These are phyloP conservation scores for Cryptococcus sp. DNA, from an alignment of 1,284 basidiomycete species.

Conservation along the genomic window DNA sequence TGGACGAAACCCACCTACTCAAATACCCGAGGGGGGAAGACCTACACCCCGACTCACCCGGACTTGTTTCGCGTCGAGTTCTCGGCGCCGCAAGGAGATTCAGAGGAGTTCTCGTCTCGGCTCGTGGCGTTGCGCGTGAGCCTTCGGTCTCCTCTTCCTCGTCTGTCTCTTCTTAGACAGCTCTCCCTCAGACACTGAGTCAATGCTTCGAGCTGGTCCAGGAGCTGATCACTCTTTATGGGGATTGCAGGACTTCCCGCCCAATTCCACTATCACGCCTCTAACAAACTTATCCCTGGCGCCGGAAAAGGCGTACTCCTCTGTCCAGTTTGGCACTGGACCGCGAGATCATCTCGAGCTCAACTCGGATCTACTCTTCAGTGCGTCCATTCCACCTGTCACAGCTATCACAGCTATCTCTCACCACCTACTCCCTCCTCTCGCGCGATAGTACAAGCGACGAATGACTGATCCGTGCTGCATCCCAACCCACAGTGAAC, in stretches of 20 bases:
- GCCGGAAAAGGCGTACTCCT: constrained; percentile 52
- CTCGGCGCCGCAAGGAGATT: constrained; percentile 11
- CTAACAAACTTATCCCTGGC: constrained; percentile 45
- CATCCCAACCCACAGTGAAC: constrained; percentile 56
- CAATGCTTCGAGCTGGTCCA: too few relatives aligned
- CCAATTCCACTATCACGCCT: constrained; percentile 37
- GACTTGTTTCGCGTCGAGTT: constrained; percentile 47
- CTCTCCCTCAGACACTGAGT: too few relatives aligned
- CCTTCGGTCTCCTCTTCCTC: background rate
- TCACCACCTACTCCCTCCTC: background rate
- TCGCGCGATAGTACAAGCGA: too few relatives aligned
- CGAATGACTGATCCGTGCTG: too few relatives aligned
- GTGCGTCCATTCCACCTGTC: constrained; percentile 26
- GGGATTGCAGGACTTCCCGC: constrained; percentile 39
- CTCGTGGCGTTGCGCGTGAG: constrained; percentile 47
- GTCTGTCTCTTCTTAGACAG: background rate
- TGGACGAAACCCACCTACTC: constrained; percentile 46
- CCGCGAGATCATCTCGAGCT: constrained; percentile 62
- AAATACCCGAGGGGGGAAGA: constrained; percentile 40
- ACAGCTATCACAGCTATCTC: background rate
- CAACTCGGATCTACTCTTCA: constrained; percentile 66
- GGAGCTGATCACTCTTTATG: too few relatives aligned
- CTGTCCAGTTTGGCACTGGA: constrained; percentile 55
- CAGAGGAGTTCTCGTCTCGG: constrained; percentile 44
- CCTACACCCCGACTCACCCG: constrained; percentile 48